Evolutionary conservation across 371 early-diverging fungal genomes (phyloP), one percentile per base, ranked within the genome.

Genomic region (Conidiobolus coronatus): DNA sequence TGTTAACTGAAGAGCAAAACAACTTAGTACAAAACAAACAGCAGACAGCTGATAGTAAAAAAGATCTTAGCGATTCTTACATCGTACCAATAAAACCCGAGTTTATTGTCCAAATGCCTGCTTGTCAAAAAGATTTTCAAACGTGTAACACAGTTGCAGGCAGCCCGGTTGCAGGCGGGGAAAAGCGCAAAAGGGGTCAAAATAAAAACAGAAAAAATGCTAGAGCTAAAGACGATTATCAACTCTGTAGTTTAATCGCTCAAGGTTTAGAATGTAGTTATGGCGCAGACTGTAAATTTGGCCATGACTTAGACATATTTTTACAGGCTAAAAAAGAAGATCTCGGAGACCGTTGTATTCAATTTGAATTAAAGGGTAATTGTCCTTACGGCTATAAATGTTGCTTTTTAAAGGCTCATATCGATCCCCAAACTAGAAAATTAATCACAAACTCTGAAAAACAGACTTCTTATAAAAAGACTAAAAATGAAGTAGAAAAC

Each of bases 331-430:
- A 76, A 43, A 79, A 63, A 2, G 66, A 71, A 6, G 93, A 94
- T 54, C 49, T 91, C 18, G 85, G 80, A 0, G 61, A 62, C n/a
- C 53, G 44, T 5, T 93, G 95, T 57, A 64, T 69, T 21, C 56
- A 71, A 22, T 86, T 79, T 55, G 76, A 76, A 2, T 43, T 62
- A 12, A 76, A 58, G 52, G 93, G 93, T 51, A 56, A 60, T 33
- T 77, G 75, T 49, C 62, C 57, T 4, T 64, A 64, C 52, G 83
- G 90, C 3, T 60, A 81, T 43, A 75, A 73, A 43, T 92, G 94
- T 62, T 66, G 92, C 13, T 89, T 54, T 52, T 62, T 82, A 19
- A 56, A 55, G 1, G 75, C 73, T 2, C 92, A 93, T 58, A 55
- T 77, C 18, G 64, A 63, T 34, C 55, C 56, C 12, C 65, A 71